Percentiles rank a stretch among this genome's conserved stretches.
phyloP scores from a whole-genome alignment of 352 stramenopile species.

The Globisporangium cederbergense region DNA sequence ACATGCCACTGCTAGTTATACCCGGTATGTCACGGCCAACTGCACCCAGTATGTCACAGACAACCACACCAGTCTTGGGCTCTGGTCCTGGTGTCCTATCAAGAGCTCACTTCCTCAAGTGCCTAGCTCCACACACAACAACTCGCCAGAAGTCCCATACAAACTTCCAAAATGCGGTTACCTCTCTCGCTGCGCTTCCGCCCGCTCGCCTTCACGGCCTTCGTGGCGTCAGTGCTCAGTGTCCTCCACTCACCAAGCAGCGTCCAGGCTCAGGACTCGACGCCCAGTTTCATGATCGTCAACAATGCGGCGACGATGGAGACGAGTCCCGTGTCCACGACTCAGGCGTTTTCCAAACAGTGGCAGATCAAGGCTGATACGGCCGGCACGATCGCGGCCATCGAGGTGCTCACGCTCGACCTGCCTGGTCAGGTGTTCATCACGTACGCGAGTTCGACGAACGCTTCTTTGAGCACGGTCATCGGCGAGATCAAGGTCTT shows the following conservation, averaged over 20 bases:
- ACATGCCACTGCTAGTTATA: too few species aligned
- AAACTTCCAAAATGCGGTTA: background rate
- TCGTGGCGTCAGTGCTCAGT: background rate
- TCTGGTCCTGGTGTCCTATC: too few species aligned
- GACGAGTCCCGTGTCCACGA: background rate
- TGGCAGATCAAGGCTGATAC: background rate
- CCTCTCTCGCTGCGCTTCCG: background rate
- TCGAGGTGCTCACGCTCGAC: background rate
- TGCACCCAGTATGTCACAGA: too few species aligned
- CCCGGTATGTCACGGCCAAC: too few species aligned
- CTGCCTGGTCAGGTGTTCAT: background rate
- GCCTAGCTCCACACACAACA: background rate
- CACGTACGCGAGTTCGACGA: background rate
- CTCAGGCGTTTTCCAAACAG: background rate
- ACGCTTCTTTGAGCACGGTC: background rate
- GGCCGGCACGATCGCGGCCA: background rate
- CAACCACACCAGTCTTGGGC: too few species aligned
- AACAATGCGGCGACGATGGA: background rate
- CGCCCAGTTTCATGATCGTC: background rate
- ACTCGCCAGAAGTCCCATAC: background rate
- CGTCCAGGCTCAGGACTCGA: background rate
- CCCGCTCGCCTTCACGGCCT: background rate
- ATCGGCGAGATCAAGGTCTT: conserved; percentile 5
- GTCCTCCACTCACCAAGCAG: background rate
- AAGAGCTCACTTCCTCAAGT: background rate